phyloP scores from a whole-genome alignment of 768 basidiomycete species.

The Lactifluus echinatus region DNA sequence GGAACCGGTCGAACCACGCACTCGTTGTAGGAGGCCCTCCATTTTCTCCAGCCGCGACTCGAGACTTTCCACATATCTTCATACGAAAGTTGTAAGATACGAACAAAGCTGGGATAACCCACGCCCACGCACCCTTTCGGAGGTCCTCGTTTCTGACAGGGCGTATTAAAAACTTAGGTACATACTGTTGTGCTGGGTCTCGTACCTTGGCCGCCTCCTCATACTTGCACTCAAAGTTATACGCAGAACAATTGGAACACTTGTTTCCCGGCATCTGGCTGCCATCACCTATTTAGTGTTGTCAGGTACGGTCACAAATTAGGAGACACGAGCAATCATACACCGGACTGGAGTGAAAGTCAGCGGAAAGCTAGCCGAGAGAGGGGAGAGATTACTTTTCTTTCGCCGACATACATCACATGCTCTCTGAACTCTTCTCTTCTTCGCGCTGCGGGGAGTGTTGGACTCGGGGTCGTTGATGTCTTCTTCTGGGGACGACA shows the following conservation, averaged over 20 bases:
- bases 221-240: constrained; percentile 55
- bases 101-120: neutral
- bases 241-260: constrained; percentile 57
- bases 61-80: constrained; percentile 32
- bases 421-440: constrained; percentile 64
- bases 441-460: constrained; percentile 41
- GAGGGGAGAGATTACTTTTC: constrained; percentile 50
- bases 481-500: constrained; percentile 66
- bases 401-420: constrained; percentile 80
- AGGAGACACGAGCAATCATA: constrained; percentile 28
- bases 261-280: constrained; percentile 52
- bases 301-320: neutral
- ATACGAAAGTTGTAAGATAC: neutral
- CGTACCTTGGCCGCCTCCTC: constrained; percentile 59
- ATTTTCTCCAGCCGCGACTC: constrained; percentile 38
- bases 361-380: neutral
- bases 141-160: constrained; percentile 42
- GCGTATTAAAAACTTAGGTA: neutral
- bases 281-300: constrained; percentile 47
- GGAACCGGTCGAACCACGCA: constrained; percentile 17
- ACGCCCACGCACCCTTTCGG: constrained; percentile 44
- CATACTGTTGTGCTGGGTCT: neutral
- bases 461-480: constrained; percentile 37
- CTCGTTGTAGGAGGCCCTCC: constrained; percentile 32
- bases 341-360: constrained; percentile 46